Conservation (phyloP, 2,329 filamentous ascomycete species). For the Blastomyces percursus region DNA sequence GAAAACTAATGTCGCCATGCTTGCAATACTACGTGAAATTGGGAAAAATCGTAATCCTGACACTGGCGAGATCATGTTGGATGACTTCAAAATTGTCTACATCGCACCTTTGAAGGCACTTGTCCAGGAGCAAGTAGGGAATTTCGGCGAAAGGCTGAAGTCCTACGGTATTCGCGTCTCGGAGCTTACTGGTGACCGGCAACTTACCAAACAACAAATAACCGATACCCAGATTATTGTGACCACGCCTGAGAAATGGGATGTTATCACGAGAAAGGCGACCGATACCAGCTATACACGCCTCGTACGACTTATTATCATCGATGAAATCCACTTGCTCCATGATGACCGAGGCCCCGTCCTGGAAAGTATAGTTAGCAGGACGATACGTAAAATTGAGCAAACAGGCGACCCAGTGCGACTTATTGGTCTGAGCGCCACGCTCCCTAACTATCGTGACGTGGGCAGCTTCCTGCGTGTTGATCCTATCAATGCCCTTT, state of each 20-base stretch:
- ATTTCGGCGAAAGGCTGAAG: slow-evolving; percentile 84
- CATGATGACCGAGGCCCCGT: slow-evolving; percentile 97
- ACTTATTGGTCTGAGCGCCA: slow-evolving; percentile 85
- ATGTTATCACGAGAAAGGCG: slow-evolving; percentile 95
- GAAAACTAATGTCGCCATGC: slow-evolving; percentile 98
- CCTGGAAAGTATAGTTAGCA: slow-evolving; percentile 88
- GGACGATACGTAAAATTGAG: slow-evolving; percentile 85
- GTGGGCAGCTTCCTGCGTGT: slow-evolving; percentile 92
- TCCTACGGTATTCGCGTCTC: slow-evolving; percentile 84
- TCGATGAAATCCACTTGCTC: slow-evolving; percentile 94
- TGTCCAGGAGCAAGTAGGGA: slow-evolving; percentile 95
- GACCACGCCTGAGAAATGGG: slow-evolving; percentile 97
- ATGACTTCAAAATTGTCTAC: slow-evolving; percentile 97
- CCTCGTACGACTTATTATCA: slow-evolving; percentile 88
- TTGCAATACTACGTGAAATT: slow-evolving; percentile 90
- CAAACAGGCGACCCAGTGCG: slow-evolving; percentile 90
- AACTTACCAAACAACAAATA: slow-evolving; percentile 97
- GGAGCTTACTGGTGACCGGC: slow-evolving; percentile 94
- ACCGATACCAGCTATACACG: slow-evolving; percentile 96
- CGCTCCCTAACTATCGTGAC: slow-evolving; percentile 90
- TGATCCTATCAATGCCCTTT: slow-evolving; percentile 72
- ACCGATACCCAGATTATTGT: slow-evolving; percentile 96
- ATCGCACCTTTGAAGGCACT: slow-evolving; percentile 92
- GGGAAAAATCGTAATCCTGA: slow-evolving; percentile 83
- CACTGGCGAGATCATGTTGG: slow-evolving; percentile 88